Base-by-base conservation (phyloP, 805 yeast genomes). In the Wickerhamiella parazyma region DNA sequence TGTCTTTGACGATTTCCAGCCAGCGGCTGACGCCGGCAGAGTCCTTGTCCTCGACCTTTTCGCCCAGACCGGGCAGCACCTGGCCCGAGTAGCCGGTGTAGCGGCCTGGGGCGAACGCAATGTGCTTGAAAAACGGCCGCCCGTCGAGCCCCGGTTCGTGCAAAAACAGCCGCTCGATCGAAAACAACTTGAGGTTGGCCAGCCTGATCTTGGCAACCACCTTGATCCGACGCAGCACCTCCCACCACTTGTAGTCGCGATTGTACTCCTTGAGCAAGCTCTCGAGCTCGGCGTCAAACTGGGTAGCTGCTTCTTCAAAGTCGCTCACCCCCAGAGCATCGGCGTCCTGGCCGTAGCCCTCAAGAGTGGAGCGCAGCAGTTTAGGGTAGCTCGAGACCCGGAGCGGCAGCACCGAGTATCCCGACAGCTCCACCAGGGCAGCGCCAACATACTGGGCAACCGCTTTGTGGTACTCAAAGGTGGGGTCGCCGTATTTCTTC, bases 191-290 rank as follows among this genome's bases (percentile, higher is more conserved):
- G 24, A 49, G 26, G 55, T 76, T 75, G 33, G 64, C 57, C 3
- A 48, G 45, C 41, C 50, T 46, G 41, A 58, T 48, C 41, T 50
- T 46, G 29, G 46, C 46, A 28, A 53, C 45, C 8, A 57, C 47
- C 36, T 44, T 29, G 21, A 55, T 35, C 48, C 57, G 55, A 43
- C 48, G 48, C 38, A 44, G 39, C 18, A 46, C 40, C 36, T 70
- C 66, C 41, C 41, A 38, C 86, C 94, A 80, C 1, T 95, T 86
- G 52, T 72, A 80, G 52, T 84, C 96, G 35, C 69, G 63, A 1
- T 68, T 60, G 44, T 77, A 72, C 26, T 70, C 67, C 1, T 62
- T 60, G 49, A 74, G 76, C 21, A 83, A 64, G 1, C 65, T 56
- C 3, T 54, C 53, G 16, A 70, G 68, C 48, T 68, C 67, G n/a